Percentiles rank a stretch among this genome's conserved stretches.
Evolutionary conservation across 371 early-diverging fungal genomes (phyloP).

Genomic region (Saksenaea oblongispora): DNA sequence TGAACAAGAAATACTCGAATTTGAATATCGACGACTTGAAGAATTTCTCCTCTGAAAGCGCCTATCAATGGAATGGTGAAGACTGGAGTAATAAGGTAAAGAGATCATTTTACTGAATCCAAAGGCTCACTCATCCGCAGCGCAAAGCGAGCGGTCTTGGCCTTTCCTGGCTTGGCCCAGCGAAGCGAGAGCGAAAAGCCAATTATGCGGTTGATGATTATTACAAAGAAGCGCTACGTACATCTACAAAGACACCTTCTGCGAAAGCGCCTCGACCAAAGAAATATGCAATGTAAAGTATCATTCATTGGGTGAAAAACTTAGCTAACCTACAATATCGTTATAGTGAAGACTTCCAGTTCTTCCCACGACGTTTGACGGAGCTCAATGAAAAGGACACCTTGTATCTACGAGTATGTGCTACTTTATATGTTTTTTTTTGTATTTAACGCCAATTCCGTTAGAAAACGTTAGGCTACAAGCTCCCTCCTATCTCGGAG

Average conservation of each 20-base stretch:
- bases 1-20: constrained; percentile 83
- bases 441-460: neutral
- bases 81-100: constrained; percentile 73
- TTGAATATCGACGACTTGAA: constrained; percentile 89
- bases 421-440: neutral
- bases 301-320: neutral
- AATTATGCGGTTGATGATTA: constrained; percentile 89
- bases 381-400: constrained; percentile 85
- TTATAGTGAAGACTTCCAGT: constrained; percentile 83
- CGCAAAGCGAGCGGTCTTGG: constrained; percentile 49
- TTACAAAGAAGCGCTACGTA: constrained; percentile 76
- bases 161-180: constrained; percentile 79
- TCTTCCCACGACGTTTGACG: constrained; percentile 80
- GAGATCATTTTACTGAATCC: no score
- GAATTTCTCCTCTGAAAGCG: constrained; percentile 76
- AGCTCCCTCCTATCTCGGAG: constrained; percentile 42
- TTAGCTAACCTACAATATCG: constrained; percentile 20
- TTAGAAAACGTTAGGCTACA: constrained; percentile 68
- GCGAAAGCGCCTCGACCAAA: constrained; percentile 63
- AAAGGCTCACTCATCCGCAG: constrained; percentile 8
- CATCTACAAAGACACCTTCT: constrained; percentile 45
- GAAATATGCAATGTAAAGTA: constrained; percentile 45
- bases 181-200: constrained; percentile 85
- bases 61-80: constrained; percentile 97
- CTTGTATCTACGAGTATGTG: constrained; percentile 45